Conservation (phyloP, 176 grass and related monocot species). For the Bolboschoenus planiculmis region DNA sequence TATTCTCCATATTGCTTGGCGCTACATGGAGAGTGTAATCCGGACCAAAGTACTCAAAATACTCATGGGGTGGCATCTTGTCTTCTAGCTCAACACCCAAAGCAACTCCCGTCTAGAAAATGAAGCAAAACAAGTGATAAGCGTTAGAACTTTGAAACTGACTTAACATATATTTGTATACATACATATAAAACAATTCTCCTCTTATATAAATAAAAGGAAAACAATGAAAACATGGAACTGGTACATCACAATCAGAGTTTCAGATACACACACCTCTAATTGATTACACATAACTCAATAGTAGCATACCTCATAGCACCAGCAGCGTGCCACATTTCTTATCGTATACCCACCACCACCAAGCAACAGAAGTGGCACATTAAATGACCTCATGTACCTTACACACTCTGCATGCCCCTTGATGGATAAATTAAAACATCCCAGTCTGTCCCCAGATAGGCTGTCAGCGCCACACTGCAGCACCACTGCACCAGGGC, state of each 20-base stretch:
- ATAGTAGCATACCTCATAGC: conserved; percentile 66
- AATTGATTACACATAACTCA: no score
- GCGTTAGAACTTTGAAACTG: neutral
- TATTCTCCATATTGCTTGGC: conserved; percentile 98
- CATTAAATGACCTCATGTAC: conserved; percentile 96
- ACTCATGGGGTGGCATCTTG: conserved; percentile 84
- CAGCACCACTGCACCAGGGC: conserved; percentile 75
- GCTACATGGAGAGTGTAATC: conserved; percentile 89
- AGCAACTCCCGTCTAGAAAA: conserved; percentile 67
- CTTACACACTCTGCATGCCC: conserved; percentile 85
- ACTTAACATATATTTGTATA: neutral
- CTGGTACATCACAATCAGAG: neutral
- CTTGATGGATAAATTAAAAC: conserved; percentile 84
- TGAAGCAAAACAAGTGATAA: neutral
- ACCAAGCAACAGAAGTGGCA: conserved; percentile 77
- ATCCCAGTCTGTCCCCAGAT: conserved; percentile 79
- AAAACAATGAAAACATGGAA: neutral
- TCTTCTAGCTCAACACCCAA: conserved; percentile 67
- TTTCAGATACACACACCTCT: neutral
- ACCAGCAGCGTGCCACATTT: conserved; percentile 95
- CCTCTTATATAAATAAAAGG: neutral
- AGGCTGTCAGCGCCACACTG: conserved; percentile 88
- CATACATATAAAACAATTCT: neutral
- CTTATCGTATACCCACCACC: conserved; percentile 93
- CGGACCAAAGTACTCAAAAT: conserved; percentile 89